phyloP scores from a whole-genome alignment of 1,284 basidiomycete species.

The Ganoderma boninense region DNA sequence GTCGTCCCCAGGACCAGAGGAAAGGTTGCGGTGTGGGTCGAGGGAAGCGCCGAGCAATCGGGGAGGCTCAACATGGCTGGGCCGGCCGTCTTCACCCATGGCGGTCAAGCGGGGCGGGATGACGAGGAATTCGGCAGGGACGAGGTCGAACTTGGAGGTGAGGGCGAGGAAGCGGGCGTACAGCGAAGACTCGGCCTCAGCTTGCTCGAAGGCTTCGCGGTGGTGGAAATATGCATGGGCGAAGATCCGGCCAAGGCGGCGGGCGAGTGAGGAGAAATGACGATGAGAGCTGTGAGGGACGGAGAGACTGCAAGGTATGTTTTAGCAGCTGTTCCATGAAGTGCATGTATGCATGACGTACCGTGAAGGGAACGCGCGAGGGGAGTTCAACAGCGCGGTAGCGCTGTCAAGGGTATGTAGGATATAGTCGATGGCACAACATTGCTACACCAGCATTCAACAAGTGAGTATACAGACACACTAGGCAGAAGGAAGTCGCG shows the following conservation, averaged over 20 bases:
- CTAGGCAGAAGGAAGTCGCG: slow-evolving; percentile 5
- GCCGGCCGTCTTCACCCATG: slow-evolving; percentile 35
- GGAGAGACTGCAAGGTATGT: slow-evolving; percentile 60
- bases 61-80: slow-evolving; percentile 53
- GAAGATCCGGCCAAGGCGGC: slow-evolving; percentile 93
- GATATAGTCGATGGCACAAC: slow-evolving; percentile 98
- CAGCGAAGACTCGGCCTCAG: slow-evolving; percentile 90
- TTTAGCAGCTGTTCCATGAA: neutral
- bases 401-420: slow-evolving; percentile 95
- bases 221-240: slow-evolving; percentile 96
- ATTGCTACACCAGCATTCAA: slow-evolving; percentile 63
- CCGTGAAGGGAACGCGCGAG: slow-evolving; percentile 92
- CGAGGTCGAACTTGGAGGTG: slow-evolving; percentile 83
- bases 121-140: slow-evolving; percentile 83
- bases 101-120: slow-evolving; percentile 61
- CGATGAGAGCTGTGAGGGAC: slow-evolving; percentile 84
- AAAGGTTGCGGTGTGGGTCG: slow-evolving; percentile 41
- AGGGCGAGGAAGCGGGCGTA: slow-evolving; percentile 92
- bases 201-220: slow-evolving; percentile 89
- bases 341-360: slow-evolving; percentile 41
- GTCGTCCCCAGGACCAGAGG: slow-evolving; percentile 21
- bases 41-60: slow-evolving; percentile 57
- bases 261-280: slow-evolving; percentile 88
- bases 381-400: slow-evolving; percentile 91
- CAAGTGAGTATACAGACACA: neutral